Conservation (phyloP, 2,329 filamentous ascomycete species). For the Penicillium digitatum region DNA sequence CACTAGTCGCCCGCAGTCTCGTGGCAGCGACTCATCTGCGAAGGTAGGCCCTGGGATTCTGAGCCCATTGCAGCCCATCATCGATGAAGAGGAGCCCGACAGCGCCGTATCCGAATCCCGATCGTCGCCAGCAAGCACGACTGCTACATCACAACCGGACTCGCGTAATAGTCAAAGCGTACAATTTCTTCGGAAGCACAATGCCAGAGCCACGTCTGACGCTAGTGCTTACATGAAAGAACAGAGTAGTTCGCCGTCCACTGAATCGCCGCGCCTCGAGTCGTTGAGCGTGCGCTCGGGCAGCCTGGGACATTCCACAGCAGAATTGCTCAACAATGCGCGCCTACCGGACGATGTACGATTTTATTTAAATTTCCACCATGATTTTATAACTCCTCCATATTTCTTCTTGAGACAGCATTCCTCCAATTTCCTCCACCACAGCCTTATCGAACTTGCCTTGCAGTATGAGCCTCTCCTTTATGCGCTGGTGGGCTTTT, state of each 20-base stretch:
- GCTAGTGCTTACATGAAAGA: conserved; percentile 42
- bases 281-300: conserved; percentile 34
- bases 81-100: conserved; percentile 44
- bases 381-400: conserved; percentile 70
- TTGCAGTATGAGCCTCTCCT: conserved; percentile 74
- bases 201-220: conserved; percentile 27
- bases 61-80: conserved; percentile 39
- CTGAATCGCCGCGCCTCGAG: conserved; percentile 44
- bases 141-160: conserved; percentile 20
- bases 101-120: conserved; percentile 22
- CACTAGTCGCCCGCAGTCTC: conserved; percentile 35
- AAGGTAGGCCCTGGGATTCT: conserved; percentile 43
- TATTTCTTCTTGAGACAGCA: conserved; percentile 78
- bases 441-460: conserved; percentile 67
- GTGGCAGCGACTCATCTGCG: conserved; percentile 51
- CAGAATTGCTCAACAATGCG: conserved; percentile 28
- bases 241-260: conserved; percentile 51
- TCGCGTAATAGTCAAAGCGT: conserved; percentile 28
- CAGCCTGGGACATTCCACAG: conserved; percentile 27
- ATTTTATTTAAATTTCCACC: conserved; percentile 74
- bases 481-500: conserved; percentile 81
- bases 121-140: conserved; percentile 21
- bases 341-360: conserved; percentile 61
- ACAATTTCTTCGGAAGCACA: conserved; percentile 31
- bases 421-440: conserved; percentile 67